Conservation (phyloP, 352 stramenopile species). For the Pelagophyceae sp. region DNA sequence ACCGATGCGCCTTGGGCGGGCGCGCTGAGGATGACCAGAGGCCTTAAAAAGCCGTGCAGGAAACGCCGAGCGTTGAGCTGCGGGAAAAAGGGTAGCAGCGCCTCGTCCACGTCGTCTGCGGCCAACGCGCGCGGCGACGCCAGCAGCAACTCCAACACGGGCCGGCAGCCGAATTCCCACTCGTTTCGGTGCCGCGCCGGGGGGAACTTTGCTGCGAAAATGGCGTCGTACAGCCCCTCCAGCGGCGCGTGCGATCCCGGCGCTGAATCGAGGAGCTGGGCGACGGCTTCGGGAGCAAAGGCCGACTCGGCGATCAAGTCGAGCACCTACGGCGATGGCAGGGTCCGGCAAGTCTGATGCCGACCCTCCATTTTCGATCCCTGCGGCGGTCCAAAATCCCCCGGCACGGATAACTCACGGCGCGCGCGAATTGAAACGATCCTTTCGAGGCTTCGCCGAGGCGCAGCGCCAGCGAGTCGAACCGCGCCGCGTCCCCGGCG, state of each 20-base stretch:
- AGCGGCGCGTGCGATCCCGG: background rate
- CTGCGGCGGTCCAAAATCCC: no score
- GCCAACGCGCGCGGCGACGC: background rate
- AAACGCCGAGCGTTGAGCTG: background rate
- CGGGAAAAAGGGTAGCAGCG: background rate
- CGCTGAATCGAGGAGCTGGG: background rate
- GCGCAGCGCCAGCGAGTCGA: background rate
- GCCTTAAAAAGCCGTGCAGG: no score
- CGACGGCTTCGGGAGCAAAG: background rate
- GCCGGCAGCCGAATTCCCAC: background rate
- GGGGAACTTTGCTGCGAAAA: background rate
- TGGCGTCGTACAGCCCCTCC: background rate
- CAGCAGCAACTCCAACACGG: background rate
- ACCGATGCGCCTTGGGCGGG: no score
- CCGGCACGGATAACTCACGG: no score
- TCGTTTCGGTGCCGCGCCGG: background rate
- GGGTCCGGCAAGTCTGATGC: no score
- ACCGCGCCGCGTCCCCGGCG: background rate
- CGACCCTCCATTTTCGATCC: no score
- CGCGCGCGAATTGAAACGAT: background rate
- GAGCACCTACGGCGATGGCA: no score
- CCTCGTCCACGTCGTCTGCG: background rate
- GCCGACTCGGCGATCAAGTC: background rate
- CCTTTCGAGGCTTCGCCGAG: background rate
- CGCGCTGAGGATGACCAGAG: no score